Evolutionary conservation across 257 asterid species (phyloP).

Genomic region (Primulina huaijiensis): DNA sequence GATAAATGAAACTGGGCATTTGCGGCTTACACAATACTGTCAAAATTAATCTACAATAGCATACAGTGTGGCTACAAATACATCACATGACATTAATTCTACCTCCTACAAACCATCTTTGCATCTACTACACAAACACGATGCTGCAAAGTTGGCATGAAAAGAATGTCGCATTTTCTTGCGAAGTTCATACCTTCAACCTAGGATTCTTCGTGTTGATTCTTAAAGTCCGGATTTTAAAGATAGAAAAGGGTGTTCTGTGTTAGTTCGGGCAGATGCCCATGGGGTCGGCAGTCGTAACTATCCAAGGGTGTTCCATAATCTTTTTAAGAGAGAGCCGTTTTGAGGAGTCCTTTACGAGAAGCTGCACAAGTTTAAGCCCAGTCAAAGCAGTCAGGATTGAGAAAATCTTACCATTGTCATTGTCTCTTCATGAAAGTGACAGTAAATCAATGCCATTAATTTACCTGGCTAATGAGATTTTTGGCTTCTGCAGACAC

Average conservation of each 20-base stretch:
- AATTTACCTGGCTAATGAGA: slow-evolving; percentile 71
- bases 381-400: slow-evolving; percentile 17
- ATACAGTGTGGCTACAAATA: slow-evolving; percentile 1
- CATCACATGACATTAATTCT: slow-evolving; percentile 5
- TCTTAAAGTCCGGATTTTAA: not conserved
- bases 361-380: slow-evolving; percentile 58
- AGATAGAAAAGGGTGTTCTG: not conserved
- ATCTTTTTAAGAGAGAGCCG: slow-evolving; percentile 79
- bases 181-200: not conserved
- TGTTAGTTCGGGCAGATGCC: slow-evolving; percentile 42
- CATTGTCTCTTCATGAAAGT: not conserved
- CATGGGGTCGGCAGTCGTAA: slow-evolving; percentile 47
- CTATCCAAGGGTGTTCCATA: slow-evolving; percentile 83
- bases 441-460: slow-evolving; percentile 8
- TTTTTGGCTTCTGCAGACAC: slow-evolving; percentile 69
- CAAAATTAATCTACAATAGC: not conserved
- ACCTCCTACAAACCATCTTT: not conserved
- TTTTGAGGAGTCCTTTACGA: slow-evolving; percentile 81
- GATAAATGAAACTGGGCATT: not conserved
- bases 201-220: slow-evolving; percentile 3
- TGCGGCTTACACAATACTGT: not conserved
- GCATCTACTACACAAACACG: slow-evolving; percentile 3
- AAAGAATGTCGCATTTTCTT: not conserved
- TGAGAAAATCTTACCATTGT: not conserved
- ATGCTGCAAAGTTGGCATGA: not conserved